A percentile compares a stretch with the other conserved stretches of the same genome.
Evolutionary conservation across 2,329 filamentous ascomycete species (phyloP).

Genomic region (Coniella lustricola): DNA sequence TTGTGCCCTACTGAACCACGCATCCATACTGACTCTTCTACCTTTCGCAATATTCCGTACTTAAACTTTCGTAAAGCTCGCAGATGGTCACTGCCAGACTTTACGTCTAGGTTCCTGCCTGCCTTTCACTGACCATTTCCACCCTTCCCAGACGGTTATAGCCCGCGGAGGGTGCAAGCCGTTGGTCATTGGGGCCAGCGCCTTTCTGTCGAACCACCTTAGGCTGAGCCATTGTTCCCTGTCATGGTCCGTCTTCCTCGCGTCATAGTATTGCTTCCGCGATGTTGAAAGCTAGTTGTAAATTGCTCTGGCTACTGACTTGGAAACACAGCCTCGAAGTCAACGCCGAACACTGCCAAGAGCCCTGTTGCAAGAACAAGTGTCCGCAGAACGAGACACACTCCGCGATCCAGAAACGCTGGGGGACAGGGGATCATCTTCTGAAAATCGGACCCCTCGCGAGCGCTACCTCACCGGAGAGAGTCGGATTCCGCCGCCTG

Average conservation of each 20-base stretch:
- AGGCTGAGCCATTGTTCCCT: not conserved
- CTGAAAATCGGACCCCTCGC: not conserved
- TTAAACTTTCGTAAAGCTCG: no score
- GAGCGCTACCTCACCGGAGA: not conserved
- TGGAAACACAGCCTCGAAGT: constrained; percentile 1
- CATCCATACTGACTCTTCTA: no score
- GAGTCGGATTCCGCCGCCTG: not conserved
- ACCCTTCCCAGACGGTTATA: no score
- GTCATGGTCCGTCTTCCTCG: constrained; percentile 5
- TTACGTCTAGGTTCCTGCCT: no score
- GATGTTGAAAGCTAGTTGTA: no score
- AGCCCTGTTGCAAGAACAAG: not conserved
- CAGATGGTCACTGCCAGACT: no score
- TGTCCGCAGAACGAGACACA: not conserved
- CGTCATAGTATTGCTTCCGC: no score
- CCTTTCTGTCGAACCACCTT: not conserved
- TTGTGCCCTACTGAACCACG: no score
- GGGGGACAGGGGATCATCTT: not conserved
- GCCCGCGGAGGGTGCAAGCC: no score
- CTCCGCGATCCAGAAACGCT: not conserved
- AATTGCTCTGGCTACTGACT: not conserved
- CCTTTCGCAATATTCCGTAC: no score
- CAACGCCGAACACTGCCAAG: not conserved
- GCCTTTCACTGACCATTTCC: no score
- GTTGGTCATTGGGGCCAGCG: not conserved